phyloP scores from a whole-genome alignment of 768 basidiomycete genomes.

The Amanita pallidorosea region DNA sequence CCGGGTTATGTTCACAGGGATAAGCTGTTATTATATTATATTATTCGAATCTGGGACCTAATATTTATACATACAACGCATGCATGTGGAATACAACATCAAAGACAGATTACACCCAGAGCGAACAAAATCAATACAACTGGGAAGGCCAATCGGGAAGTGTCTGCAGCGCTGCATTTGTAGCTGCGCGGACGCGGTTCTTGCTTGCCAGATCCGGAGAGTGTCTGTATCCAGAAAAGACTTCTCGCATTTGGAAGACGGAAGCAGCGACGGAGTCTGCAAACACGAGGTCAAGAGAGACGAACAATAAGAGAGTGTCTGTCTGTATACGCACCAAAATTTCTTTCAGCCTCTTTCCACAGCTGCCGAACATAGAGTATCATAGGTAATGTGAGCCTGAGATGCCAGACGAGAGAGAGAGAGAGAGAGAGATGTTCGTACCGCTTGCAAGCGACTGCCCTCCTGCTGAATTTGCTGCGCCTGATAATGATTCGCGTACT shows the following conservation, averaged over 20 bases:
- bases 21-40: conserved; percentile 4
- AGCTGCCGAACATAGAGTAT: conserved; percentile 30
- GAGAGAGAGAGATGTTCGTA: conserved; percentile 23
- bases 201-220: conserved; percentile 66
- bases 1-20: conserved; percentile 48
- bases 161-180: conserved; percentile 60
- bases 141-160: conserved; percentile 67
- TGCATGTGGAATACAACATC: neutral
- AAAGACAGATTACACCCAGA: neutral
- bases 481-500: conserved; percentile 33
- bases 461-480: conserved; percentile 41
- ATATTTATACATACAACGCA: conserved; percentile 5
- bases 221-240: conserved; percentile 60
- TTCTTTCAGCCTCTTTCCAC: conserved; percentile 41
- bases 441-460: conserved; percentile 44
- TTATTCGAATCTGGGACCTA: neutral
- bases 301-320: neutral
- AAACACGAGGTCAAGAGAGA: neutral
- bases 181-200: conserved; percentile 64
- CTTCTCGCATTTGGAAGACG: conserved; percentile 68
- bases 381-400: no score
- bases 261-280: conserved; percentile 60
- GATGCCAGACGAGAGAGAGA: neutral
- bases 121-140: conserved; percentile 9
- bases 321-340: conserved; percentile 33